Conservation (phyloP, 2,329 filamentous ascomycete species). For the Niveomyces coronatus region DNA sequence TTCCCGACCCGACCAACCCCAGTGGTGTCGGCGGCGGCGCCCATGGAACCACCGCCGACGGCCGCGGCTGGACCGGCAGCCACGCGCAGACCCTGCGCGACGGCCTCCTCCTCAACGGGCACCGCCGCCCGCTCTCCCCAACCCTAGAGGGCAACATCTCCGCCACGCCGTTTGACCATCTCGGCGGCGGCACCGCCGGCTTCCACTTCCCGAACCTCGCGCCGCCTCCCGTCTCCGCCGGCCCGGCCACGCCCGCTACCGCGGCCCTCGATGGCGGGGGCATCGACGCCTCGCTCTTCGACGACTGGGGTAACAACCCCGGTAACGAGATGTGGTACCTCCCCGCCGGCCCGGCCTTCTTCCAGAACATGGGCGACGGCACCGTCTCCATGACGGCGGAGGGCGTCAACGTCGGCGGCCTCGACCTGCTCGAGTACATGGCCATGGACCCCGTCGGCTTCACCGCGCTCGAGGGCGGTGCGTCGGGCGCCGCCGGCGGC, state of each 20-base stretch:
- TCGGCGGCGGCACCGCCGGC: constrained; percentile 36
- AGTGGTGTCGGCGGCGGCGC: constrained; percentile 16
- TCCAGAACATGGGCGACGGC: constrained; percentile 52
- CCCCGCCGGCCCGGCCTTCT: constrained; percentile 52
- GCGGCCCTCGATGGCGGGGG: constrained; percentile 23
- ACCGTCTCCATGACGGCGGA: constrained; percentile 57
- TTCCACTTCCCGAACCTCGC: constrained; percentile 50
- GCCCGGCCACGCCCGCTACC: constrained; percentile 39
- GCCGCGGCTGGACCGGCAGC: constrained; percentile 19
- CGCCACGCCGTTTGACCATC: constrained; percentile 53
- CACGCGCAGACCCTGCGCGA: constrained; percentile 32
- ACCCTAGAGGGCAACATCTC: constrained; percentile 40
- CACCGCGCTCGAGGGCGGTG: constrained; percentile 13
- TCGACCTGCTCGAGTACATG: constrained; percentile 60
- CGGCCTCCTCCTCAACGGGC: constrained; percentile 27
- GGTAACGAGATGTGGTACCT: constrained; percentile 58
- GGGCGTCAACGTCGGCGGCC: constrained; percentile 54
- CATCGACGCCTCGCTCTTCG: constrained; percentile 32
- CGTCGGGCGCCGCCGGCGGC: background rate
- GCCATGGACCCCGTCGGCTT: constrained; percentile 44
- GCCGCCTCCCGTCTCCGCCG: constrained; percentile 38
- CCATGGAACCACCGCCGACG: constrained; percentile 11
- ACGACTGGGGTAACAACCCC: constrained; percentile 46
- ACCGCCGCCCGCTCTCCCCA: constrained; percentile 25
- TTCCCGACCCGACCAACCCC: constrained; percentile 23